Conservation (phyloP, 2,329 filamentous ascomycete genomes). For the Colletotrichum noveboracense region DNA sequence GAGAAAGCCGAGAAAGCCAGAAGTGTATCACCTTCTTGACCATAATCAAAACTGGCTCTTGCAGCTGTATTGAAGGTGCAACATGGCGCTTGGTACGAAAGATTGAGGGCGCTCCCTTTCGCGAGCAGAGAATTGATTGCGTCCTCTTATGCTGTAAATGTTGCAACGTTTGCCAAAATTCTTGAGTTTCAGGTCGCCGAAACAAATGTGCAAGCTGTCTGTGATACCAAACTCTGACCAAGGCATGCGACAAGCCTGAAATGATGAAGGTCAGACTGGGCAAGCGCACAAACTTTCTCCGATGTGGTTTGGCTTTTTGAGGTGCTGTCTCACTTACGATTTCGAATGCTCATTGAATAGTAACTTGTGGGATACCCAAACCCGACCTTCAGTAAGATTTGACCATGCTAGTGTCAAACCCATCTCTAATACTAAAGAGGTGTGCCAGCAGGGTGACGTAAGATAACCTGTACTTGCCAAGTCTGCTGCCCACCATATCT, state of each 20-base stretch:
- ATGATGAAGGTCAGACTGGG: not conserved
- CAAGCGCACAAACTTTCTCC: not conserved
- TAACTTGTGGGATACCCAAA: not conserved
- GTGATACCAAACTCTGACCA: not conserved
- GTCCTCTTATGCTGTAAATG: not conserved
- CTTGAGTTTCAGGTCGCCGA: not conserved
- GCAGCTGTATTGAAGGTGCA: not conserved
- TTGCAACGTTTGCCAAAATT: not conserved
- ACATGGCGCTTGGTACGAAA: not conserved
- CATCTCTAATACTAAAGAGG: not conserved
- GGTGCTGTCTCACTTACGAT: not conserved
- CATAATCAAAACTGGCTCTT: not conserved
- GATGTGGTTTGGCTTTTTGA: not conserved
- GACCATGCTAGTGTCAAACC: not conserved
- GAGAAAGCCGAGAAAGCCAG: not conserved
- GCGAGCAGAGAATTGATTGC: not conserved
- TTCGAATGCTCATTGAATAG: not conserved
- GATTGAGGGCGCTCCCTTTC: not conserved
- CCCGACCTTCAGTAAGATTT: not conserved
- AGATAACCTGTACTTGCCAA: not conserved
- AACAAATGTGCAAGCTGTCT: not conserved
- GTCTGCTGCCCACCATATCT: not conserved
- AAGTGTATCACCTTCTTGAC: not conserved
- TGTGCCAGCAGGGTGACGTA: not conserved
- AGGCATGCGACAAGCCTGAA: not conserved